These are phyloP conservation scores for Saturnispora galanensis DNA, from an alignment of 805 yeast genomes.

Conservation along the genomic window DNA sequence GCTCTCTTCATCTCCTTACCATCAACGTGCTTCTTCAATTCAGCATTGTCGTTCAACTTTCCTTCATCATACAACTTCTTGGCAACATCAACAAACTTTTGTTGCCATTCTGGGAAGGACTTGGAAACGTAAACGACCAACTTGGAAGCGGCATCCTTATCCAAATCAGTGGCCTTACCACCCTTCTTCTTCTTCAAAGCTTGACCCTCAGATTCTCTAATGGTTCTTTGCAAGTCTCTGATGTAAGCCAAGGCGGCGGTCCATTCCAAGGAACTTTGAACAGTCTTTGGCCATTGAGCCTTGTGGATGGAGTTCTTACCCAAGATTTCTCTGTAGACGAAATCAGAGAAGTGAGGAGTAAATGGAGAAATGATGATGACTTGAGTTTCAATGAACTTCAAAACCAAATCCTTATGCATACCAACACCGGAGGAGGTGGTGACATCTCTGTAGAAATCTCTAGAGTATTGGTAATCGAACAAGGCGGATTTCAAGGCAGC, in stretches of 20 bases:
- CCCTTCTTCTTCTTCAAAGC: conserved; percentile 82
- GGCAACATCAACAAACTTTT: conserved; percentile 53
- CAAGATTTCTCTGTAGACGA: conserved; percentile 74
- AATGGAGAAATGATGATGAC: conserved; percentile 78
- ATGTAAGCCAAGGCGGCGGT: conserved; percentile 70
- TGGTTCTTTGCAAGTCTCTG: conserved; percentile 65
- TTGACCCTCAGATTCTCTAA: conserved; percentile 91
- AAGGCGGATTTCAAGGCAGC: conserved; percentile 83
- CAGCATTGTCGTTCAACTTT: conserved; percentile 53
- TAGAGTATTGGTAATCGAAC: conserved; percentile 88
- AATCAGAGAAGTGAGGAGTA: conserved; percentile 94
- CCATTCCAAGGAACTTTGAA: conserved; percentile 52
- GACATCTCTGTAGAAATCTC: conserved; percentile 93
- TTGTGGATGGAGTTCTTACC: conserved; percentile 58
- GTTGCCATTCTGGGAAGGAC: conserved; percentile 70
- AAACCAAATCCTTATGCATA: conserved; percentile 78
- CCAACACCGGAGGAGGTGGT: conserved; percentile 35
- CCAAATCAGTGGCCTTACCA: conserved; percentile 65
- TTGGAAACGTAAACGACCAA: conserved; percentile 66
- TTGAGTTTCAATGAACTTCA: conserved; percentile 80
- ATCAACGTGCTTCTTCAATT: conserved; percentile 50
- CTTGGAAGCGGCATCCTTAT: conserved; percentile 60
- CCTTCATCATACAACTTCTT: conserved; percentile 62
- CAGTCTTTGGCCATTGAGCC: conserved; percentile 71
- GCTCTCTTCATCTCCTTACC: conserved; percentile 94